These are phyloP conservation scores for Raphanus sativus DNA, from an alignment of 345 rosid genomes.

Conservation along the genomic window DNA sequence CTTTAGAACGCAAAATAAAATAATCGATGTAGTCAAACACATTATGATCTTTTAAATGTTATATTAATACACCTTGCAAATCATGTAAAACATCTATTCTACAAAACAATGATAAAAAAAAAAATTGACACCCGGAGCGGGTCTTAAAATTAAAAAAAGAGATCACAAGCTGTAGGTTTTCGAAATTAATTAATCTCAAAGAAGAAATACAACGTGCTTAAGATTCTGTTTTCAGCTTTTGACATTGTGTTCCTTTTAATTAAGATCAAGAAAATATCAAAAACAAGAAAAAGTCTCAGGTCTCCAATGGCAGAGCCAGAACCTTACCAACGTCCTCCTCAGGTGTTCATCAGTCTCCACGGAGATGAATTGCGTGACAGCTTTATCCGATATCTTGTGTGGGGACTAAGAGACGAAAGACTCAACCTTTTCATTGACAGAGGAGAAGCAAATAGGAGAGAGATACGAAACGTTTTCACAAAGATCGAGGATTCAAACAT, in stretches of 20 bases:
- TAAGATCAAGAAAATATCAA: not conserved
- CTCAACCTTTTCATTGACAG: conserved; percentile 16
- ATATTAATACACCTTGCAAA: no score
- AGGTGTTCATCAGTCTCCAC: conserved; percentile 29
- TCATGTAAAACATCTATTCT: no score
- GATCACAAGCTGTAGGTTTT: not conserved
- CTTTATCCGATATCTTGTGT: conserved; percentile 12
- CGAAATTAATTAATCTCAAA: no score
- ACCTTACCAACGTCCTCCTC: conserved; percentile 8
- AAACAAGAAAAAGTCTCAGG: not conserved
- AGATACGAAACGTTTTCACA: not conserved
- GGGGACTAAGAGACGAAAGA: not conserved
- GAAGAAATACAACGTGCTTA: not conserved
- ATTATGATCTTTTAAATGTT: no score
- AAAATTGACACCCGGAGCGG: no score
- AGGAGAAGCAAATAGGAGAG: conserved; percentile 6
- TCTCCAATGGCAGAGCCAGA: conserved; percentile 4
- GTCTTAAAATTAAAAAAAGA: not conserved
- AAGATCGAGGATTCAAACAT: conserved; percentile 19
- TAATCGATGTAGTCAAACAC: no score
- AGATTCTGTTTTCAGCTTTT: not conserved
- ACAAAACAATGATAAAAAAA: no score
- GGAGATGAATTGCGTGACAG: conserved; percentile 9
- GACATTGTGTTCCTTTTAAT: not conserved
- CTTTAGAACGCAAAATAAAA: no score